Conservation (phyloP, 805 yeast genomes). For the Ogataea nakhonphanomensis region DNA sequence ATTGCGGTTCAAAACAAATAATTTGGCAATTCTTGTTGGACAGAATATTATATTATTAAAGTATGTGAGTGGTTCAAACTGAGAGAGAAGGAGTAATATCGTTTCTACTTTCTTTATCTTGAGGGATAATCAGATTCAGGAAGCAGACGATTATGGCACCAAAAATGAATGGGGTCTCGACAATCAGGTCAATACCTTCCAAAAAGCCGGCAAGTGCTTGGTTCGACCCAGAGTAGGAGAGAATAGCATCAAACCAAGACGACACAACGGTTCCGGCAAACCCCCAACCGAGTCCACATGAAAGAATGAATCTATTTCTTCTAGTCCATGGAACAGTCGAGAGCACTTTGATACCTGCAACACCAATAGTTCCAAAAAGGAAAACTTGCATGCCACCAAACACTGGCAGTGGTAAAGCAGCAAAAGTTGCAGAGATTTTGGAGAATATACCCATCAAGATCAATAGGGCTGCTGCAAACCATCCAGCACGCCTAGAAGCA, state of each 20-base stretch:
- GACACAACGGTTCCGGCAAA: conserved; percentile 39
- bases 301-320: conserved; percentile 42
- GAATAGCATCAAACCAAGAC: conserved; percentile 38
- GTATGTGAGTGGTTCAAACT: too few species aligned
- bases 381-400: conserved; percentile 67
- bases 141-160: conserved; percentile 22
- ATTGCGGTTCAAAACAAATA: too few species aligned
- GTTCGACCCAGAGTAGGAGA: conserved; percentile 39
- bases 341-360: conserved; percentile 34
- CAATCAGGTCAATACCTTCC: conserved; percentile 41
- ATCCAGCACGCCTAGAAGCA: conserved; percentile 52
- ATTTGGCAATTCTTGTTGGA: too few species aligned
- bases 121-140: conserved; percentile 18
- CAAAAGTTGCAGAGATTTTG: conserved; percentile 72
- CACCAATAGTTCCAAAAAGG: conserved; percentile 38
- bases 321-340: conserved; percentile 33
- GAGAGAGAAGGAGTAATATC: too few species aligned
- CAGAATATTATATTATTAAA: too few species aligned
- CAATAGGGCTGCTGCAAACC: conserved; percentile 60
- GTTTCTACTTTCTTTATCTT: not conserved
- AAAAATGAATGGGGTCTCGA: conserved; percentile 35
- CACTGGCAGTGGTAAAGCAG: conserved; percentile 63
- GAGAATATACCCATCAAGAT: conserved; percentile 75
- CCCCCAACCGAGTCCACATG: conserved; percentile 43
- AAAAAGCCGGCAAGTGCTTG: conserved; percentile 37